A percentile compares a stretch with the other conserved stretches of the same genome.
These are phyloP conservation scores for Scleromitrula shiraiana DNA, from an alignment of 2,329 filamentous ascomycete species.

Conservation along the genomic window DNA sequence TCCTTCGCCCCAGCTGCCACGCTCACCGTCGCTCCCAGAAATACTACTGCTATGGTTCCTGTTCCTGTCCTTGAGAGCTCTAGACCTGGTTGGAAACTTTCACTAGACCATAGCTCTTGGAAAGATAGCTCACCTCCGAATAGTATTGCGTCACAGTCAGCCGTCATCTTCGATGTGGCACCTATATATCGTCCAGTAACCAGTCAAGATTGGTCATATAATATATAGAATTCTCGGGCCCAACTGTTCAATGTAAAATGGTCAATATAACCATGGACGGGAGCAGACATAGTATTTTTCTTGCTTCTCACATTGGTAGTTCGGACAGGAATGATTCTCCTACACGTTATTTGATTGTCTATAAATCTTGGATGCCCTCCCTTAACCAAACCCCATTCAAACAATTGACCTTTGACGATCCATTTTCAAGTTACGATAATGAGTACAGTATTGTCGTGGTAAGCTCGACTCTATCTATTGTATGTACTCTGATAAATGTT, in stretches of 20 bases:
- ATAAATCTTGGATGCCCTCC: neutral
- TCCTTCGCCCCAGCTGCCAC: conserved; percentile 7
- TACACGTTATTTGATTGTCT: neutral
- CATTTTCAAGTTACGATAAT: too few species aligned
- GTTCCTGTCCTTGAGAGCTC: neutral
- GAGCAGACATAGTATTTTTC: neutral
- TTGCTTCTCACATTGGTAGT: neutral
- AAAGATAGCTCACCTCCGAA: neutral
- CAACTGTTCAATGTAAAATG: conserved; percentile 8
- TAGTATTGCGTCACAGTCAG: conserved; percentile 4
- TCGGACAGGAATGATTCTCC: neutral
- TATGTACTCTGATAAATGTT: neutral
- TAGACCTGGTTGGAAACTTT: neutral
- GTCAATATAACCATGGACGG: neutral
- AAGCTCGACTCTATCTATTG: neutral
- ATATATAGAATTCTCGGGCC: conserved; percentile 15
- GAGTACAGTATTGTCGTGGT: neutral
- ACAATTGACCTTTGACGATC: too few species aligned
- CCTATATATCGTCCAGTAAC: conserved; percentile 5
- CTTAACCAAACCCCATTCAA: too few species aligned
- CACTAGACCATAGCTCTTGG: too few species aligned
- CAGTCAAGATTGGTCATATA: conserved; percentile 9
- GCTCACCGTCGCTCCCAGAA: conserved; percentile 4
- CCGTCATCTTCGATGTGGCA: conserved; percentile 1
- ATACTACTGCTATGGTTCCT: neutral